Evolutionary conservation across 805 yeast species (phyloP), one percentile per base, ranked within the genome.

Genomic region (Saccharomycopsis schoenii): DNA sequence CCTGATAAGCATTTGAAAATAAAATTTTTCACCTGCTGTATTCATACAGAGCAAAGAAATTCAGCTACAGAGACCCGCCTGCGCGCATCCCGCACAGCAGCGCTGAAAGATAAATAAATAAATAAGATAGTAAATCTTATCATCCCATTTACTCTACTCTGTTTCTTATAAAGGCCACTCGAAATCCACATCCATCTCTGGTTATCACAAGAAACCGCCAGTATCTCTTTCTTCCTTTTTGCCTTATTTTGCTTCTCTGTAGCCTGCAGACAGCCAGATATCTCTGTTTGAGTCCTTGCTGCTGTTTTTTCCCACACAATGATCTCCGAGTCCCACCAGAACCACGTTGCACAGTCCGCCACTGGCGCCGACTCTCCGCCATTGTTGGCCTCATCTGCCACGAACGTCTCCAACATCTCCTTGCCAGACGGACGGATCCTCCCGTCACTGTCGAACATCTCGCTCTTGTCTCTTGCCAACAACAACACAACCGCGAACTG

Each of bases 391-490:
- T 58, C 63, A 1, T 62, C 64, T 5, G 63, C 62, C 15, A 64
- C 62, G 14, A 61, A 62, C 17, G 52, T 37, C 40, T 40, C 50
- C 15, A 56, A 55, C 11, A 50, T 63, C 15, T 47, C 29, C 34
- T 24, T 47, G n/a, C 52, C 52, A 11, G 57, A 64, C 36, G 66
- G 66, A 12, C 15, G 58, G 14, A 24, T 64, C 14, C 60, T 64
- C 8, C 66, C 66, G 4, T 62, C 66, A 1, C 58, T 61, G 15
- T 62, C 64, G 10, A 34, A 62, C n/a, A 64, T 64, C 11, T 58
- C 61, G 1, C 59, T 64, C 19, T 58, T 64, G 10, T 61, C 64
- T 3, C 41, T 64, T 11, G 61, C 60, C 2, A 47, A 47, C 52
- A 42, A 42, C 50, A 47, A 6, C 52, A 24, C 52, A 19, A 14